These are phyloP conservation scores for Candida labiduridarum DNA, from an alignment of 1,139 yeast genomes.

Conservation along the genomic window DNA sequence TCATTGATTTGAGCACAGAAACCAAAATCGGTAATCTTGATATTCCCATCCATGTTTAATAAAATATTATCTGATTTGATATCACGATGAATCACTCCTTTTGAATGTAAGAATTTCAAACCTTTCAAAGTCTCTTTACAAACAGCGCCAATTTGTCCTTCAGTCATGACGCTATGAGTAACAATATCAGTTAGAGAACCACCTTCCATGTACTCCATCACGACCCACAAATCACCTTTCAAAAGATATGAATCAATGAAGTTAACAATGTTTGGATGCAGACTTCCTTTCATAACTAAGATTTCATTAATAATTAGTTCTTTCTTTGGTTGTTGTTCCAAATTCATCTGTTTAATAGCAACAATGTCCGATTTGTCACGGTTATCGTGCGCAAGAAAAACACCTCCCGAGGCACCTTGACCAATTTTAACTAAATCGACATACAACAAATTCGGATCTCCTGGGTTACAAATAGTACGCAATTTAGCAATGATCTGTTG, in stretches of 20 bases:
- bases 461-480: constrained; percentile 77
- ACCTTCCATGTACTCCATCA: constrained; percentile 99
- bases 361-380: constrained; percentile 62
- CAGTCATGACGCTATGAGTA: constrained; percentile 92
- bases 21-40: constrained; percentile 87
- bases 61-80: constrained; percentile 93
- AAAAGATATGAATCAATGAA: constrained; percentile 82
- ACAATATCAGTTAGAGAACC: constrained; percentile 96
- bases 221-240: constrained; percentile 85
- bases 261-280: constrained; percentile 89
- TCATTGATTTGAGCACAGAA: constrained; percentile 97
- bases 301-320: constrained; percentile 93
- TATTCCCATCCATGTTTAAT: constrained; percentile 79
- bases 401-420: constrained; percentile 98
- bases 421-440: constrained; percentile 80
- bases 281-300: constrained; percentile 89
- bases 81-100: constrained; percentile 95
- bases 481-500: constrained; percentile 71
- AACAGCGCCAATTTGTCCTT: constrained; percentile 97
- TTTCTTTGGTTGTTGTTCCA: constrained; percentile 92
- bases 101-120: constrained; percentile 81
- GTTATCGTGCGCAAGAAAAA: constrained; percentile 80
- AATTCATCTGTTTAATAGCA: constrained; percentile 94
- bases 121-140: constrained; percentile 90
- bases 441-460: constrained; percentile 82